Evolutionary conservation across 768 basidiomycete genomes (phyloP).

Genomic region (Boletus pseudo-olivaceus): DNA sequence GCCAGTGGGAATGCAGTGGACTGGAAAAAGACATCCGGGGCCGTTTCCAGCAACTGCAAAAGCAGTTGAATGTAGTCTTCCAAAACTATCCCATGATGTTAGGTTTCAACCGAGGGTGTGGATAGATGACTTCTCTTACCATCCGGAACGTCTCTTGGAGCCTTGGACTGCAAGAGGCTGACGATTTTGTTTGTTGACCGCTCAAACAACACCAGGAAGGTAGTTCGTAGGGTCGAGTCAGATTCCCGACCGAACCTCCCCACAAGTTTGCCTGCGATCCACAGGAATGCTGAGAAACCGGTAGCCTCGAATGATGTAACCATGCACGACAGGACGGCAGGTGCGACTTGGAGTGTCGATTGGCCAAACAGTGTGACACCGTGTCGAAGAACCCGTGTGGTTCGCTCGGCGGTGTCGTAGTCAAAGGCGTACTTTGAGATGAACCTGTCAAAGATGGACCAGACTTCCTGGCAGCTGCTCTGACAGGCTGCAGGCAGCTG

Average conservation of each 20-base stretch:
- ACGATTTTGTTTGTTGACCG: constrained; percentile 70
- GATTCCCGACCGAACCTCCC: constrained; percentile 69
- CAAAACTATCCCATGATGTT: constrained; percentile 55
- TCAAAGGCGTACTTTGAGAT: constrained; percentile 73
- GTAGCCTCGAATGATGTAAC: constrained; percentile 72
- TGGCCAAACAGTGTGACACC: constrained; percentile 79
- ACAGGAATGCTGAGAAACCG: constrained; percentile 83
- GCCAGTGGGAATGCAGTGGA: constrained; percentile 75
- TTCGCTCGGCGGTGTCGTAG: constrained; percentile 75
- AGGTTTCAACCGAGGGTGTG: background rate
- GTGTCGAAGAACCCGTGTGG: constrained; percentile 79
- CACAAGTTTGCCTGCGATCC: constrained; percentile 91
- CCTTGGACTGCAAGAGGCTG: constrained; percentile 60
- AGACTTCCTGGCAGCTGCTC: constrained; percentile 74
- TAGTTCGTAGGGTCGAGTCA: constrained; percentile 48
- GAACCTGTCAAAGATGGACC: constrained; percentile 79
- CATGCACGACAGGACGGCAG: constrained; percentile 74
- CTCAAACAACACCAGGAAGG: constrained; percentile 70
- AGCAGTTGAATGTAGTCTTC: constrained; percentile 91
- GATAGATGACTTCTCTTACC: constrained; percentile 49
- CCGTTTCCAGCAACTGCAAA: constrained; percentile 58
- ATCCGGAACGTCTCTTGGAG: constrained; percentile 78
- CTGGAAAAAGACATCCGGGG: constrained; percentile 76
- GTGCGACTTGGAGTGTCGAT: constrained; percentile 61
- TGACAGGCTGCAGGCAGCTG: constrained; percentile 78